Percentiles rank a stretch among this genome's conserved stretches.
Conservation (phyloP, 805 yeast species). For the Lachancea nothofagi region DNA sequence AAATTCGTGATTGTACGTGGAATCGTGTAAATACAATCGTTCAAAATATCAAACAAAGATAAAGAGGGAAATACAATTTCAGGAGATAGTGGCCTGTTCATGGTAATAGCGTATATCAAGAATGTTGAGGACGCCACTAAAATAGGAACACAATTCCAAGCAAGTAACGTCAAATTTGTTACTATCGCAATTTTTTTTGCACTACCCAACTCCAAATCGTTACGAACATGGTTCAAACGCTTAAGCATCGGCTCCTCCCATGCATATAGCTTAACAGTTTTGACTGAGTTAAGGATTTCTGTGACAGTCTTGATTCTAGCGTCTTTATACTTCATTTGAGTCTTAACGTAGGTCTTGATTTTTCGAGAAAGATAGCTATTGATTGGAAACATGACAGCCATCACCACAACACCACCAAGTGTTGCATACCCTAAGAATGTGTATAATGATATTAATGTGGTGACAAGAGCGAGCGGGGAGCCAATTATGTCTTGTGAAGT, state of each 20-base stretch:
- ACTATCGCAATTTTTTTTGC: conserved; percentile 44
- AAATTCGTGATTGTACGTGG: conserved; percentile 53
- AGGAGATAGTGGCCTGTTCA: conserved; percentile 50
- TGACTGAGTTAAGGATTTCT: conserved; percentile 55
- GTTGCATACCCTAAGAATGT: conserved; percentile 53
- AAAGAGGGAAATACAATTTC: conserved; percentile 67
- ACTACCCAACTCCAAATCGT: conserved; percentile 51
- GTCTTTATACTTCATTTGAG: conserved; percentile 61
- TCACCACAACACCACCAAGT: conserved; percentile 49
- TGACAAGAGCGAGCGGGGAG: conserved; percentile 51
- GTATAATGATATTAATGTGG: conserved; percentile 51
- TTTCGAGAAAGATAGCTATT: conserved; percentile 44
- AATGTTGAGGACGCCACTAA: conserved; percentile 59
- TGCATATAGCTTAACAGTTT: conserved; percentile 60
- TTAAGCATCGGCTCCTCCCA: conserved; percentile 64
- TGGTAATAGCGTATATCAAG: conserved; percentile 44
- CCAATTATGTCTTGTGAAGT: conserved; percentile 51
- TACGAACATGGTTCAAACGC: conserved; percentile 48
- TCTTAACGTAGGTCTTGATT: conserved; percentile 42
- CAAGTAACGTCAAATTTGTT: conserved; percentile 44
- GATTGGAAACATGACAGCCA: conserved; percentile 53
- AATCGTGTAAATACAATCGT: conserved; percentile 53
- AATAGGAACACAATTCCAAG: conserved; percentile 62
- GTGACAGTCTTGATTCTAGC: conserved; percentile 51
- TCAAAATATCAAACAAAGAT: conserved; percentile 51